A percentile compares a stretch with the other conserved stretches of the same genome.
Evolutionary conservation across 768 basidiomycete genomes (phyloP).

Genomic region (Termitomyces bulborhizus): DNA sequence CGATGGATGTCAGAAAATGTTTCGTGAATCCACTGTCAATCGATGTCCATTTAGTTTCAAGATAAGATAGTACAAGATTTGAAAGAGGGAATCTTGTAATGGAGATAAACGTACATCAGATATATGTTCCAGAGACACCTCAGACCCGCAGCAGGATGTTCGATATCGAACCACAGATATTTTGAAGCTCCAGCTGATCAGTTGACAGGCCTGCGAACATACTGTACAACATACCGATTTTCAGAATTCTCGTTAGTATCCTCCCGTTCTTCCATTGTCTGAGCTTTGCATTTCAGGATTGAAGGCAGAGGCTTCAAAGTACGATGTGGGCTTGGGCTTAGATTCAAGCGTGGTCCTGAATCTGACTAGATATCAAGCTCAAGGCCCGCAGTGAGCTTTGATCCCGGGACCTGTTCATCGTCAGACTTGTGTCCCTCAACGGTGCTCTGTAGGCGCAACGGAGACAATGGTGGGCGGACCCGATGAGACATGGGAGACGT

Average conservation of each 20-base stretch:
- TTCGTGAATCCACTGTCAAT: conserved; percentile 11
- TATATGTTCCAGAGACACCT: too few species aligned
- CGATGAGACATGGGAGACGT: background rate
- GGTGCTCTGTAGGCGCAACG: background rate
- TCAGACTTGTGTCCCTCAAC: background rate
- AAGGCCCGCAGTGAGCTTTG: background rate
- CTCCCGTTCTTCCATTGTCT: background rate
- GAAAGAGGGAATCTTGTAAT: too few species aligned
- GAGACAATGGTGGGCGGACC: background rate
- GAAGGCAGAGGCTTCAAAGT: background rate
- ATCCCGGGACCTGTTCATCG: background rate
- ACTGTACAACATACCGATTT: background rate
- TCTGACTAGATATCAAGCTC: background rate
- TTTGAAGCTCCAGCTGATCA: conserved; percentile 5
- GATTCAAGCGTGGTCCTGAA: background rate
- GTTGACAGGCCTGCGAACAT: background rate
- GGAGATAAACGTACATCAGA: too few species aligned
- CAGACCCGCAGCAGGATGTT: too few species aligned
- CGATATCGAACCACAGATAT: conserved; percentile 12
- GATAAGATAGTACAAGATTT: background rate
- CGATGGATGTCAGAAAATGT: conserved; percentile 3
- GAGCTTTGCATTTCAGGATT: too few species aligned
- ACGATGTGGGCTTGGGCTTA: conserved; percentile 3
- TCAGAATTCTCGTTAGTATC: background rate
- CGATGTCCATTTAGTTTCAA: background rate